phyloP scores from a whole-genome alignment of 768 basidiomycete species.

The Neoboletus brunneissimus region DNA sequence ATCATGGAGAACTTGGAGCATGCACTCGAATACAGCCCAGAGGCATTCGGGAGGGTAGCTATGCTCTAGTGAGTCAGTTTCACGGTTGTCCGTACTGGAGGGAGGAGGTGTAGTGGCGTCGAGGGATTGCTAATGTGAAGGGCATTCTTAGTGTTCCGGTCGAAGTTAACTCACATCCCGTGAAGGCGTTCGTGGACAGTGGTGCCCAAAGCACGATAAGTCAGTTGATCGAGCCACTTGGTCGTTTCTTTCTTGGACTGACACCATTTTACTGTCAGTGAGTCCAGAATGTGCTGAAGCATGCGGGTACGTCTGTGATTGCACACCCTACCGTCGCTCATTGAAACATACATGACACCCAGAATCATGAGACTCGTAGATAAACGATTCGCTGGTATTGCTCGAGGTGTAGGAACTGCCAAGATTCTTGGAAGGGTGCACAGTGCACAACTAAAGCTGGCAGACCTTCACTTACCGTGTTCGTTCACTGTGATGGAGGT shows the following conservation, averaged over 20 bases:
- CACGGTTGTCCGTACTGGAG: not conserved
- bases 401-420: conserved; percentile 91
- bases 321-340: not conserved
- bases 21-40: conserved; percentile 90
- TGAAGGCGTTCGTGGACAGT: conserved; percentile 98
- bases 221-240: not conserved
- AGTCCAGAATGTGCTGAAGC: conserved; percentile 88
- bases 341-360: not conserved
- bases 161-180: conserved; percentile 86
- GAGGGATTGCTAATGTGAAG: conserved; percentile 12
- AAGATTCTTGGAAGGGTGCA: conserved; percentile 93
- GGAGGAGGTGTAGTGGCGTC: not conserved
- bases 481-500: conserved; percentile 96
- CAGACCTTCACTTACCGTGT: conserved; percentile 81
- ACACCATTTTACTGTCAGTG: conserved; percentile 46
- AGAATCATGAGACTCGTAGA: conserved; percentile 95
- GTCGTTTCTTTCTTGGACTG: conserved; percentile 2
- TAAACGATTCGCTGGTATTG: conserved; percentile 82
- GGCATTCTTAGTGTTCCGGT: conserved; percentile 64
- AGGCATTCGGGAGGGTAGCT: conserved; percentile 88
- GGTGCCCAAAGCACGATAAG: conserved; percentile 50
- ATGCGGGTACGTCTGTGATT: conserved; percentile 65
- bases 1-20: conserved; percentile 92
- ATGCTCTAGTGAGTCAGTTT: conserved; percentile 88
- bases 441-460: conserved; percentile 86